Percentiles rank a stretch among this genome's conserved stretches.
Evolutionary conservation across 2,329 filamentous ascomycete genomes (phyloP).

Genomic region (Epichloe elymi): DNA sequence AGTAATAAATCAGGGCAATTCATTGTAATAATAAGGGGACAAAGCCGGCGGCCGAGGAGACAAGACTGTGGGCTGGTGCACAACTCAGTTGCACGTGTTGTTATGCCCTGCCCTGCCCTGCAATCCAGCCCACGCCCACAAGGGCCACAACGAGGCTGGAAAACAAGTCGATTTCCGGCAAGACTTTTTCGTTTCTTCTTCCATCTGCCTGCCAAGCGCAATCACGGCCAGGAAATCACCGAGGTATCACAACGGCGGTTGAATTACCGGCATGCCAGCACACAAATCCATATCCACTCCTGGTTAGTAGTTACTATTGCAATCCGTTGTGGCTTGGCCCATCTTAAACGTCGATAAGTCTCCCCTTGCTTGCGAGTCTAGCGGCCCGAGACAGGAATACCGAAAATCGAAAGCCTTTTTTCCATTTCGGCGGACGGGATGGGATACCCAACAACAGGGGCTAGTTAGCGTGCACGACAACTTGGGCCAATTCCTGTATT

Average conservation of each 20-base stretch:
- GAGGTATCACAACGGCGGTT: no score
- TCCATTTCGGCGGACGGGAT: no score
- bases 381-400: not conserved
- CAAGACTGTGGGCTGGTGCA: not conserved
- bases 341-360: not conserved
- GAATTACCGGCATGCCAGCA: no score
- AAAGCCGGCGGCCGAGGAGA: no score
- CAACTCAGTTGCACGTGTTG: not conserved
- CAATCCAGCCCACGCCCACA: not conserved
- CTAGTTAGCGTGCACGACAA: no score
- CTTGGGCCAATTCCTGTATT: no score
- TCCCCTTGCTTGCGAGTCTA: constrained; percentile 4
- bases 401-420: not conserved
- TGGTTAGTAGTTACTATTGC: not conserved
- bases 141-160: not conserved
- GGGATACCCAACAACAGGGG: no score
- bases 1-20: no score
- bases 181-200: not conserved
- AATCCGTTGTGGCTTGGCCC: not conserved
- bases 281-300: no score
- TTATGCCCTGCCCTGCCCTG: not conserved
- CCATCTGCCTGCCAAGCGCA: not conserved
- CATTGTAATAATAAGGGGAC: no score
- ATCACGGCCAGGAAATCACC: no score
- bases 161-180: not conserved